phyloP scores from a whole-genome alignment of 257 asterid genomes.

The Craterostigma plantagineum region DNA sequence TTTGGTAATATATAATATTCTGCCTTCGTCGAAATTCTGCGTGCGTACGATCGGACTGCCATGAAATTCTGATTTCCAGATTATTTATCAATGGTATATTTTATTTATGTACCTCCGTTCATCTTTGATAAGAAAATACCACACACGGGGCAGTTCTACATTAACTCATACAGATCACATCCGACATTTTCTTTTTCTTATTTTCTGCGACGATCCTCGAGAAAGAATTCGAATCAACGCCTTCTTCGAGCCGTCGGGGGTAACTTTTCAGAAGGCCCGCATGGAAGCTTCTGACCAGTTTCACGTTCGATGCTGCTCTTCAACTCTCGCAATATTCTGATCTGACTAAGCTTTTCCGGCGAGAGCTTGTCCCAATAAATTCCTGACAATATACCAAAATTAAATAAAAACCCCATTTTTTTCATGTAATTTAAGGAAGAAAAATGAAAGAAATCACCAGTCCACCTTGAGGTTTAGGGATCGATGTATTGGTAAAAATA shows the following conservation, averaged over 20 bases:
- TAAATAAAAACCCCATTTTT: not conserved
- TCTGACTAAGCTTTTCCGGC: conserved; percentile 79
- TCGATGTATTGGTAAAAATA: conserved; percentile 58
- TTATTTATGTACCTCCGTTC: too few relatives aligned
- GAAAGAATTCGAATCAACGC: conserved; percentile 12
- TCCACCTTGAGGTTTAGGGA: conserved; percentile 91
- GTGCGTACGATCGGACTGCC: not conserved
- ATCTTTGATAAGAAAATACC: too few relatives aligned
- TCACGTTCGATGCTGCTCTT: conserved; percentile 56
- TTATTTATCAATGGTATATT: too few relatives aligned
- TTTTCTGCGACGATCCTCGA: not conserved
- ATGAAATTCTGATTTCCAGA: too few relatives aligned
- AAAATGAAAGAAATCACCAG: not conserved
- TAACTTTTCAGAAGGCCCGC: conserved; percentile 71
- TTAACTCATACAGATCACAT: not conserved
- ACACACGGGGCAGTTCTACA: not conserved
- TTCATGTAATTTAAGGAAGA: not conserved
- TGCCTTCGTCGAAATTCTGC: too few relatives aligned
- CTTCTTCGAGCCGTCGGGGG: conserved; percentile 67
- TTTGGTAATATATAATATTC: too few relatives aligned
- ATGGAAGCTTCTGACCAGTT: conserved; percentile 57
- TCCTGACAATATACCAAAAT: conserved; percentile 29
- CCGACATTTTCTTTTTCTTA: not conserved
- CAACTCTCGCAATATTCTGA: conserved; percentile 60
- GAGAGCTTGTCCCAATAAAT: conserved; percentile 90